Conservation (phyloP, 306 rosid genomes). For the Fragaria vesca region DNA sequence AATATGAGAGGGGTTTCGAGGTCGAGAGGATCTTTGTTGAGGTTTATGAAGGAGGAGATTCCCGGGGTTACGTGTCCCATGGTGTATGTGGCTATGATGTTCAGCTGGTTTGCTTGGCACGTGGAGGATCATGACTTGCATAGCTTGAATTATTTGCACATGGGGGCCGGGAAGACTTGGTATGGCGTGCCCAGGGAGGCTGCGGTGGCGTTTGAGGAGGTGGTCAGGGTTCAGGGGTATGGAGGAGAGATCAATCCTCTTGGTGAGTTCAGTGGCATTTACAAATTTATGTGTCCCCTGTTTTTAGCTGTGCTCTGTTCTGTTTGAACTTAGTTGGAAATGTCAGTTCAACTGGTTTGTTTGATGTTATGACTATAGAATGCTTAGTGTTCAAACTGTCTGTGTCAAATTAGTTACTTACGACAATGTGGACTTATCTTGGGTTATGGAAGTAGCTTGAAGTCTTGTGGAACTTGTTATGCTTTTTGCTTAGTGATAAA, state of each 20-base stretch:
- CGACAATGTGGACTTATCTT: not conserved
- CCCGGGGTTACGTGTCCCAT: conserved; percentile 97
- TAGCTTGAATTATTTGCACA: conserved; percentile 85
- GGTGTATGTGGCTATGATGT: conserved; percentile 95
- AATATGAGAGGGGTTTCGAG: conserved; percentile 88
- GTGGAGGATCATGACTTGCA: conserved; percentile 99
- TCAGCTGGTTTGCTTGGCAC: conserved; percentile 99
- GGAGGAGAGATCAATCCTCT: conserved; percentile 96
- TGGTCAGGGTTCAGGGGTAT: conserved; percentile 87
- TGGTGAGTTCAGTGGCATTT: conserved; percentile 56
- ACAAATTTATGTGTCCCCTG: conserved; percentile 21
- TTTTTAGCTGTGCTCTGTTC: conserved; percentile 14
- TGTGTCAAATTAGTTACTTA: not conserved
- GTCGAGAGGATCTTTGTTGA: conserved; percentile 79
- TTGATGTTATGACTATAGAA: not conserved
- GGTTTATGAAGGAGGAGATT: conserved; percentile 99
- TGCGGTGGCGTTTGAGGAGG: conserved; percentile 94
- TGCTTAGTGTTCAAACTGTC: not conserved
- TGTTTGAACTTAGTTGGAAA: not conserved
- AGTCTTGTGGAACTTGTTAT: not conserved
- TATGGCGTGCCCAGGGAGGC: conserved; percentile 95
- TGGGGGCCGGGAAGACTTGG: conserved; percentile 98
- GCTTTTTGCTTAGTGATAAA: not conserved
- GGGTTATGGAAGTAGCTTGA: not conserved
- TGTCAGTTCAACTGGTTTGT: not conserved